A percentile compares a stretch with the other conserved stretches of the same genome.
phyloP scores from a whole-genome alignment of 2,329 filamentous ascomycete genomes.

The Beauveria medogensis region DNA sequence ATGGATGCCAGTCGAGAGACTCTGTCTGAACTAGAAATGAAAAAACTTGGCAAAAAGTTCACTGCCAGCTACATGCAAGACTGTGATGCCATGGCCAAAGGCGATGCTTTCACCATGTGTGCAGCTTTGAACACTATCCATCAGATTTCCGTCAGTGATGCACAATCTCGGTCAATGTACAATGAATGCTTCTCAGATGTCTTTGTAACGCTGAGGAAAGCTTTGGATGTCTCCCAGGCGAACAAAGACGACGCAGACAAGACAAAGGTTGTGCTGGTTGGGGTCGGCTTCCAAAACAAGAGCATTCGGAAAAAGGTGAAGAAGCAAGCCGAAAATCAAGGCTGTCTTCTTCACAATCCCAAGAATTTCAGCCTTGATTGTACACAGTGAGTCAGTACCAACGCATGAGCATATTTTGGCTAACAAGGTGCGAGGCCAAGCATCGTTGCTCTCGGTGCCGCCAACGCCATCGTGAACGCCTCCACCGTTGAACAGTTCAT shows the following conservation, averaged over 20 bases:
- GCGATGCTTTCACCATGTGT: background rate
- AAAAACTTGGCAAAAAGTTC: background rate
- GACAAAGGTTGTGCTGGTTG: background rate
- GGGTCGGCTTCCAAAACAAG: background rate
- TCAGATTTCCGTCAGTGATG: background rate
- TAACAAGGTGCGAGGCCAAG: background rate
- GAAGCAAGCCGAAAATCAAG: background rate
- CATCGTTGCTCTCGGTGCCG: background rate
- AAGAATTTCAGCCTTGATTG: background rate
- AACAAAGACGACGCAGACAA: background rate
- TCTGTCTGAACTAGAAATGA: background rate
- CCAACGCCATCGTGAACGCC: background rate
- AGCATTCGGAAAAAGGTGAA: background rate
- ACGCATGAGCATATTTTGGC: background rate
- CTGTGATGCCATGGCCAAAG: background rate
- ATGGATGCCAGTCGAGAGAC: background rate
- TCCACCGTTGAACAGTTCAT: background rate
- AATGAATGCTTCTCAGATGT: background rate
- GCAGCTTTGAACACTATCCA: background rate
- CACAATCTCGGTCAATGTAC: background rate
- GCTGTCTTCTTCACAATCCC: background rate
- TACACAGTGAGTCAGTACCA: background rate
- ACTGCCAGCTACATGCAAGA: background rate
- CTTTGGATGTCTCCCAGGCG: background rate
- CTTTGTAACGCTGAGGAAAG: background rate